Conservation (phyloP, 2,329 filamentous ascomycete species). For the Ophiostoma sp. region DNA sequence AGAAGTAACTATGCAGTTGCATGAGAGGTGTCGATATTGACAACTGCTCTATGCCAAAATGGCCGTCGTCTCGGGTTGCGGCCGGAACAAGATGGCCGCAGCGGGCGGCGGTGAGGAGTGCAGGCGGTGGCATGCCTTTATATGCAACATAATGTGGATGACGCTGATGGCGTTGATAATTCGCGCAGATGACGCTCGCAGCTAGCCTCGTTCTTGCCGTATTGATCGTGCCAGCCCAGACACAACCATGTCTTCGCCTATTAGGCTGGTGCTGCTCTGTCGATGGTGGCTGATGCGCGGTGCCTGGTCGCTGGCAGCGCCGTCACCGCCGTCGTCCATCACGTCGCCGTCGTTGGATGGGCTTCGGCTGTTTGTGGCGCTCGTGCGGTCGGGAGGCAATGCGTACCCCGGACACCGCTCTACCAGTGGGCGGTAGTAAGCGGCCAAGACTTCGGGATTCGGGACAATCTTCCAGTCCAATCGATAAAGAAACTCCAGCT, state of each 20-base stretch:
- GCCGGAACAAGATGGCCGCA: neutral
- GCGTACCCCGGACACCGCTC: slow-evolving; percentile 56
- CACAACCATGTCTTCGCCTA: slow-evolving; percentile 22
- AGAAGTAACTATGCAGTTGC: neutral
- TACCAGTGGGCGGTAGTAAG: slow-evolving; percentile 87
- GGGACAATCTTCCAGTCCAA: slow-evolving; percentile 97
- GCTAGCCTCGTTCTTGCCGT: slow-evolving; percentile 10
- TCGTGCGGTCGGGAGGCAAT: slow-evolving; percentile 40
- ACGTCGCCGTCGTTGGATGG: slow-evolving; percentile 29
- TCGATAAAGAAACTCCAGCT: slow-evolving; percentile 86
- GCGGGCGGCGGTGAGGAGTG: neutral
- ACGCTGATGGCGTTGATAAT: neutral
- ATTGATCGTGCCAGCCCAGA: slow-evolving; percentile 19
- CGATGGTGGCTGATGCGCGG: slow-evolving; percentile 19
- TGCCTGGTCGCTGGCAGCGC: slow-evolving; percentile 34
- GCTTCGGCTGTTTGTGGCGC: neutral
- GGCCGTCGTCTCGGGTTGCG: neutral
- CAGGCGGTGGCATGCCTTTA: neutral
- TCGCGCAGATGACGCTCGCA: neutral
- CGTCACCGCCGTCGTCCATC: slow-evolving; percentile 32
- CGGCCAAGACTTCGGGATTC: slow-evolving; percentile 84
- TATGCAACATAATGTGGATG: neutral
- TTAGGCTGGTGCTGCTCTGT: slow-evolving; percentile 25
- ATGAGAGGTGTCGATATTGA: neutral
- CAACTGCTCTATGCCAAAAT: neutral